A percentile compares a stretch with the other conserved stretches of the same genome.
Evolutionary conservation across 1,139 yeast genomes (phyloP).

Genomic region (Candida mesenterica): DNA sequence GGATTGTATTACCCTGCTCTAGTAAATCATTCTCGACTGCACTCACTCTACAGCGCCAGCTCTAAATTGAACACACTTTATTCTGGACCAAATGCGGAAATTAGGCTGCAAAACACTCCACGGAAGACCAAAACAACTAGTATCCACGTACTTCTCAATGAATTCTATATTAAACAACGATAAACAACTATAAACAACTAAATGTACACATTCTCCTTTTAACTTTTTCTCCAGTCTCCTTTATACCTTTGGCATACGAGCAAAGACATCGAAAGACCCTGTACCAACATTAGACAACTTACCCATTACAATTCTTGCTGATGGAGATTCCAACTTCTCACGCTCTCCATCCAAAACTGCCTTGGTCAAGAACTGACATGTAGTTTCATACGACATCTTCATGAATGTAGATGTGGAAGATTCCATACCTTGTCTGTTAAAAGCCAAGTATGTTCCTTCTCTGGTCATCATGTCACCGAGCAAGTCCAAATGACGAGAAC

Average conservation of each 20-base stretch:
- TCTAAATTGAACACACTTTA: too few relatives aligned
- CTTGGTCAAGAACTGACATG: constrained; percentile 94
- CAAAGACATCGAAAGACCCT: constrained; percentile 87
- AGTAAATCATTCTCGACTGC: too few relatives aligned
- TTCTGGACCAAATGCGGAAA: too few relatives aligned
- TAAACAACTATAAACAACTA: neutral
- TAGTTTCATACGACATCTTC: constrained; percentile 99
- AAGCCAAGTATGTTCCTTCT: constrained; percentile 94
- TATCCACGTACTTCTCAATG: too few relatives aligned
- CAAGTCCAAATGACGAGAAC: constrained; percentile 90
- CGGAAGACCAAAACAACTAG: too few relatives aligned
- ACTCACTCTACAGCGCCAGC: too few relatives aligned
- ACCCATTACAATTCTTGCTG: constrained; percentile 94
- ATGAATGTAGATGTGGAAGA: constrained; percentile 91
- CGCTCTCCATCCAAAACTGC: constrained; percentile 91
- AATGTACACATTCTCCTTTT: neutral
- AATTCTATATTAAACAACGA: neutral
- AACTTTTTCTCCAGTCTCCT: neutral
- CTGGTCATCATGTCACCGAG: constrained; percentile 99
- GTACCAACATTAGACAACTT: constrained; percentile 92
- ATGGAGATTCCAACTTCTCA: constrained; percentile 87
- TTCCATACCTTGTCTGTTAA: constrained; percentile 97
- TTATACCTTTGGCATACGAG: constrained; percentile 50
- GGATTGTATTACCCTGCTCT: too few relatives aligned
- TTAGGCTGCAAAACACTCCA: too few relatives aligned